Conservation (phyloP, 257 asterid species). For the Ilex asprella region DNA sequence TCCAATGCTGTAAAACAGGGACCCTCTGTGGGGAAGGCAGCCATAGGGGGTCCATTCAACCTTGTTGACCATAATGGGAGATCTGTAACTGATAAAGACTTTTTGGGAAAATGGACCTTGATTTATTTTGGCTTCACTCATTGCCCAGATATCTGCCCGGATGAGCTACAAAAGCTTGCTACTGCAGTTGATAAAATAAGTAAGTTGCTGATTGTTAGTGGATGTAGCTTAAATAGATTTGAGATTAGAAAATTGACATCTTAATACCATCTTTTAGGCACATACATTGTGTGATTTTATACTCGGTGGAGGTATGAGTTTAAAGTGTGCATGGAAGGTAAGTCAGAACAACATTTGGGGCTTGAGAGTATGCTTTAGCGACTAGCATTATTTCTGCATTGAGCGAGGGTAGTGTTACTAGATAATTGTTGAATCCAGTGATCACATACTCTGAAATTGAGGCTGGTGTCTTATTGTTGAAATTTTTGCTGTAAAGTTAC, state of each 20-base stretch:
- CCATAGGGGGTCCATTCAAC: conserved; percentile 88
- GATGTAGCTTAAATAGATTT: background rate
- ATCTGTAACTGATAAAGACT: conserved; percentile 66
- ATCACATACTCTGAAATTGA: too few relatives aligned
- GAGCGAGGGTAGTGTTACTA: too few relatives aligned
- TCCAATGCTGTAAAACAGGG: conserved; percentile 63
- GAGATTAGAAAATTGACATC: background rate
- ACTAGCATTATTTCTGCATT: too few relatives aligned
- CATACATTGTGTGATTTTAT: too few relatives aligned
- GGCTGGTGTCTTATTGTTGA: too few relatives aligned
- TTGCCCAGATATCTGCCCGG: conserved; percentile 99
- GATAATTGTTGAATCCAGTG: too few relatives aligned
- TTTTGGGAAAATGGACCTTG: conserved; percentile 79
- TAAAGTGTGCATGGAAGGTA: background rate
- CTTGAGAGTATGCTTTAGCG: too few relatives aligned
- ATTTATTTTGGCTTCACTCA: conserved; percentile 91
- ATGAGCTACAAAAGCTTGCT: conserved; percentile 81
- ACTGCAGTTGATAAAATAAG: conserved; percentile 85
- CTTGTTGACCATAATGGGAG: conserved; percentile 85
- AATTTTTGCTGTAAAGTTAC: too few relatives aligned
- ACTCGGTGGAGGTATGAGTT: too few relatives aligned
- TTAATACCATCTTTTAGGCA: background rate
- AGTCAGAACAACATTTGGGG: background rate
- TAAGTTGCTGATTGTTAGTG: conserved; percentile 25
- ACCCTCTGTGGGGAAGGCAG: conserved; percentile 83